These are phyloP conservation scores for Deinandra increscens DNA, from an alignment of 129 eudicot genomes.

Conservation along the genomic window DNA sequence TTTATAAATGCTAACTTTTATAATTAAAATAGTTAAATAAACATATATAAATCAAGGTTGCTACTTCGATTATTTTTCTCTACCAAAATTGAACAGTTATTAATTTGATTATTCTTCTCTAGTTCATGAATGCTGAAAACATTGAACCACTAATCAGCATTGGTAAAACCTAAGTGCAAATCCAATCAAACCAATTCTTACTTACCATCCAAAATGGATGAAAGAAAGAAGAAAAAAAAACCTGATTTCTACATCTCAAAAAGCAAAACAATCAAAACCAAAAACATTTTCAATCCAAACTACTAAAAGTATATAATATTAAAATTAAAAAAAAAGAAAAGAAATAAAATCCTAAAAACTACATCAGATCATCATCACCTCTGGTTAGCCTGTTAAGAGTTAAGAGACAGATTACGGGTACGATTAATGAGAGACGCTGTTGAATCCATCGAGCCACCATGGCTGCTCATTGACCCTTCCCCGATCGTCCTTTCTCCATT, in stretches of 20 bases:
- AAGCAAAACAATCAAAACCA: constrained; percentile 1
- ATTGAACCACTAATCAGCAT: neutral
- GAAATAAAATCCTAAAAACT: constrained; percentile 23
- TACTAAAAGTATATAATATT: neutral
- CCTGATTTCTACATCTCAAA: constrained; percentile 41
- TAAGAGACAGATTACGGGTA: constrained; percentile 56
- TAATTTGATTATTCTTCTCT: too few species aligned
- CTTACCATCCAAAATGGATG: constrained; percentile 1
- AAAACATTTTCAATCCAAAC: neutral
- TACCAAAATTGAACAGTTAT: too few species aligned
- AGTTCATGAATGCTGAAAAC: too few species aligned
- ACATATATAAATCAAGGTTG: too few species aligned
- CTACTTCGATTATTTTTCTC: too few species aligned
- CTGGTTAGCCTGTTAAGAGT: constrained; percentile 28
- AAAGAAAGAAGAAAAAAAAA: constrained; percentile 8
- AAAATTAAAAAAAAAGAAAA: neutral
- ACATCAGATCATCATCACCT: constrained; percentile 27
- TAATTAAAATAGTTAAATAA: too few species aligned
- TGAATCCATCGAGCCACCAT: constrained; percentile 33
- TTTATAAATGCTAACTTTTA: too few species aligned
- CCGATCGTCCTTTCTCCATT: constrained; percentile 37
- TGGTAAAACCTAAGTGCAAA: neutral
- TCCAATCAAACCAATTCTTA: neutral
- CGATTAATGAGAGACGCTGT: constrained; percentile 40
- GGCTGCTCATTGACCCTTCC: constrained; percentile 26